Percentiles rank a stretch among this genome's conserved stretches.
phyloP scores from a whole-genome alignment of 2,329 filamentous ascomycete genomes.

The Fusarium continuum region DNA sequence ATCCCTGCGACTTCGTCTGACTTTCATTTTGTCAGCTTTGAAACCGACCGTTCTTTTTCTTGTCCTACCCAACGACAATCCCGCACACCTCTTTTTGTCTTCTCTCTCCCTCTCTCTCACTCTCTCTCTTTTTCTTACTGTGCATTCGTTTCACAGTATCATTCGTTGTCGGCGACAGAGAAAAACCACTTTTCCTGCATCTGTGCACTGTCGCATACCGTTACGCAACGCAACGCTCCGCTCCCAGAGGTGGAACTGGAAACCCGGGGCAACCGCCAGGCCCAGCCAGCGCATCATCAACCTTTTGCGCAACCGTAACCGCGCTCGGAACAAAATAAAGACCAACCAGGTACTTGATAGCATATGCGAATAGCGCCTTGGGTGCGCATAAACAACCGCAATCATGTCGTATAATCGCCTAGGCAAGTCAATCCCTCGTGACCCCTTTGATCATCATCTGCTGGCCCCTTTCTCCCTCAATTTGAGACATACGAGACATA shows the following conservation, averaged over 20 bases:
- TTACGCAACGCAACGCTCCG: slow-evolving; percentile 20
- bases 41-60: slow-evolving; percentile 28
- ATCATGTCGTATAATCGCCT: slow-evolving; percentile 79
- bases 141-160: slow-evolving; percentile 16
- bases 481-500: slow-evolving; percentile 35
- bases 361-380: slow-evolving; percentile 27
- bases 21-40: slow-evolving; percentile 42
- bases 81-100: not conserved
- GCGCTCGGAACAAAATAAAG: not conserved
- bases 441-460: slow-evolving; percentile 31
- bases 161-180: not conserved
- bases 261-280: slow-evolving; percentile 41
- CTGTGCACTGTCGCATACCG: slow-evolving; percentile 12
- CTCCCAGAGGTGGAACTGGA: slow-evolving; percentile 13
- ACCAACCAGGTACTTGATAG: slow-evolving; percentile 19
- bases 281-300: slow-evolving; percentile 12
- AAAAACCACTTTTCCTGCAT: not conserved
- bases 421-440: slow-evolving; percentile 61
- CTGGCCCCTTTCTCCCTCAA: slow-evolving; percentile 34
- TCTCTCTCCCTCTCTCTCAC: not conserved
- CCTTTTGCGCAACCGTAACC: slow-evolving; percentile 12
- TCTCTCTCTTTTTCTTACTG: not conserved
- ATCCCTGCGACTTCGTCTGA: slow-evolving; percentile 25
- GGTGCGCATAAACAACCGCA: slow-evolving; percentile 40
- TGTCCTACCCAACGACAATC: slow-evolving; percentile 10